Percentiles rank a stretch among this genome's conserved stretches.
phyloP scores from a whole-genome alignment of 164 flowering plant species.

The Houttuynia cordata region DNA sequence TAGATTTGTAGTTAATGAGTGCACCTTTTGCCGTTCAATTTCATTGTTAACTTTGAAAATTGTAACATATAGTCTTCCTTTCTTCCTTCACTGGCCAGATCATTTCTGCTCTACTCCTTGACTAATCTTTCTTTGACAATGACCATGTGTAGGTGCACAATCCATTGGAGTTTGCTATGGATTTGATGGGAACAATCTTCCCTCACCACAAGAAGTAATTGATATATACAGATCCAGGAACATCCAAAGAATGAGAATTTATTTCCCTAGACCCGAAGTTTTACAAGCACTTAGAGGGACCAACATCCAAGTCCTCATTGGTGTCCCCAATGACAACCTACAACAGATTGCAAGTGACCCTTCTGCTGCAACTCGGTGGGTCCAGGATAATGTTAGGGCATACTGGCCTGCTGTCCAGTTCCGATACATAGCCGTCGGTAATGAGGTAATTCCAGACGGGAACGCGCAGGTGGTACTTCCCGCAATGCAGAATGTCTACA shows the following conservation, averaged over 20 bases:
- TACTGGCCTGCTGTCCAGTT: slow-evolving; percentile 21
- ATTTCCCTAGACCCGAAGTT: slow-evolving; percentile 21
- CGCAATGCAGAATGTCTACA: slow-evolving; percentile 23
- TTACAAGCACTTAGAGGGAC: slow-evolving; percentile 33
- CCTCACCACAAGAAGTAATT: slow-evolving; percentile 19
- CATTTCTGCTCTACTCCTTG: too few species aligned
- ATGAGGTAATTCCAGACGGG: slow-evolving; percentile 29
- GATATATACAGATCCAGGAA: slow-evolving; percentile 17
- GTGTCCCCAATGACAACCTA: slow-evolving; percentile 26
- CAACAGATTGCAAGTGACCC: slow-evolving; percentile 22
- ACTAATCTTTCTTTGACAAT: too few species aligned
- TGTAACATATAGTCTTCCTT: too few species aligned
- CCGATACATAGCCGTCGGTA: slow-evolving; percentile 38
- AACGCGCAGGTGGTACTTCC: slow-evolving; percentile 21
- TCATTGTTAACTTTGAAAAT: too few species aligned
- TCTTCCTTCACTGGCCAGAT: too few species aligned
- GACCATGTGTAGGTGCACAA: not conserved
- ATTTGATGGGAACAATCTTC: slow-evolving; percentile 30
- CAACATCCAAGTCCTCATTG: slow-evolving; percentile 28
- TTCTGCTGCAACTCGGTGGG: slow-evolving; percentile 26
- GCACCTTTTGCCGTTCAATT: too few species aligned
- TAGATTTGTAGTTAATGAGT: too few species aligned
- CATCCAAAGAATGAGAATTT: slow-evolving; percentile 28
- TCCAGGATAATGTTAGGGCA: slow-evolving; percentile 17
- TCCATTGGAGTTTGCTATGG: slow-evolving; percentile 21